phyloP scores from a whole-genome alignment of 352 stramenopile genomes.

The Pilasporangium apinafurcum region DNA sequence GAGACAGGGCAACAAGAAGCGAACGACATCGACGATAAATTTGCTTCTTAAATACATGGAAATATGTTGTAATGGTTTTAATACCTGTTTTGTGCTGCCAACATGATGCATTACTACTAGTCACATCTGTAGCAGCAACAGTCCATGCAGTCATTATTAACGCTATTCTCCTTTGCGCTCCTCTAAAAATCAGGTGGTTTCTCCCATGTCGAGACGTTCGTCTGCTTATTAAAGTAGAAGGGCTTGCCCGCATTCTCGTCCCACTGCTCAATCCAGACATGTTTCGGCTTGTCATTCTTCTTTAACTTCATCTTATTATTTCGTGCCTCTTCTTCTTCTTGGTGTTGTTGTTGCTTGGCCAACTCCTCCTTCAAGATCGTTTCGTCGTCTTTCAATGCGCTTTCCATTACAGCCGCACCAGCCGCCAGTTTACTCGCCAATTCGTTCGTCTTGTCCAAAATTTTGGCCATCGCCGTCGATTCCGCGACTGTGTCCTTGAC shows the following conservation, averaged over 20 bases:
- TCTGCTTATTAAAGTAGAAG: conserved; percentile 89
- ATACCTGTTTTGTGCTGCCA: too few relatives aligned
- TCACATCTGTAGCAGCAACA: too few relatives aligned
- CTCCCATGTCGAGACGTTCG: conserved; percentile 72
- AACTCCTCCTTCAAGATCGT: conserved; percentile 52
- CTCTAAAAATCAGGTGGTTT: conserved; percentile 61
- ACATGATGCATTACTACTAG: too few relatives aligned
- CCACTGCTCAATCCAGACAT: conserved; percentile 73
- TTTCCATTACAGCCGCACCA: conserved; percentile 58
- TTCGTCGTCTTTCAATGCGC: conserved; percentile 61
- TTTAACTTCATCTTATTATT: conserved; percentile 22
- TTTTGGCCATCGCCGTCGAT: conserved; percentile 40
- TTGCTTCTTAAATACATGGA: too few relatives aligned
- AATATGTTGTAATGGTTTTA: too few relatives aligned
- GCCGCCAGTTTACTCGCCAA: conserved; percentile 59
- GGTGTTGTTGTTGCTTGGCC: conserved; percentile 32
- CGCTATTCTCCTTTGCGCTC: too few relatives aligned
- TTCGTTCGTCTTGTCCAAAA: conserved; percentile 70
- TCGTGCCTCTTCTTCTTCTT: conserved; percentile 18
- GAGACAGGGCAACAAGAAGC: too few relatives aligned
- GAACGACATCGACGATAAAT: too few relatives aligned
- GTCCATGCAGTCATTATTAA: conserved; percentile 9
- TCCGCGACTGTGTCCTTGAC: conserved; percentile 60
- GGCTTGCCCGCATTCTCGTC: conserved; percentile 66
- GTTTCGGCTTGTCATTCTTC: conserved; percentile 6